Base-by-base conservation (phyloP, 73 alveolate species). In the Symbiodinium natans region DNA sequence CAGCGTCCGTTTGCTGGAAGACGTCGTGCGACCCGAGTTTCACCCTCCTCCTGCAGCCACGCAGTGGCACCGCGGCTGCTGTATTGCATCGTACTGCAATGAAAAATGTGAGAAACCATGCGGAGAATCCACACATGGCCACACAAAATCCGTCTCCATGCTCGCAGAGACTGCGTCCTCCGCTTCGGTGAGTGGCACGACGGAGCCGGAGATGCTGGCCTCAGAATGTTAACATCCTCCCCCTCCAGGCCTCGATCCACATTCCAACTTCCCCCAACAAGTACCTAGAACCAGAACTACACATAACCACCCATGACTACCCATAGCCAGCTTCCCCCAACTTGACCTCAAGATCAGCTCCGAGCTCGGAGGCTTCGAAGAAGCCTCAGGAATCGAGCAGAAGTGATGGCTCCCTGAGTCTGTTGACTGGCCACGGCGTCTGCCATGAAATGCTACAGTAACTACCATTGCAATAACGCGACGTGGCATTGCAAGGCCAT, bases 121-220 rank as follows among this genome's bases (percentile, higher is more conserved):
- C n/a, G n/a, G n/a, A n/a, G n/a, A n/a, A 75, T 75, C 36, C 46
- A 74, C 46, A 74, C 17, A 13, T 71, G 19, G 71, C 40, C 83
- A 7, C 83, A 68, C 83, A 68, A 68, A 68, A 19, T 29, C 83
- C 13, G 7, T 52, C 10, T 39, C 83, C 83, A 71, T 27, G 41
- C 31, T 71, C 83, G 41, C 39, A 71, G 17, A 33, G n/a, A 25
- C 83, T 39, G 11, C 33, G 34, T 63, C 93, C 93, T 86, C 93
- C 11, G 93, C 68, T 46, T 86, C 93, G 41, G 93, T 86, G 63
- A 86, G 43, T 13, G 93, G 93, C 83, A 86, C 93, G 56, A 86
- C 93, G 34, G 93, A 86, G n/a, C 93, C 93, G 25, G 93, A 86
- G 83, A 86, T 54, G 56, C 93, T 86, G 41, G 93, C 93, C 93